Conservation (phyloP, 2,329 filamentous ascomycete genomes). For the Apiospora rasikravindrae region DNA sequence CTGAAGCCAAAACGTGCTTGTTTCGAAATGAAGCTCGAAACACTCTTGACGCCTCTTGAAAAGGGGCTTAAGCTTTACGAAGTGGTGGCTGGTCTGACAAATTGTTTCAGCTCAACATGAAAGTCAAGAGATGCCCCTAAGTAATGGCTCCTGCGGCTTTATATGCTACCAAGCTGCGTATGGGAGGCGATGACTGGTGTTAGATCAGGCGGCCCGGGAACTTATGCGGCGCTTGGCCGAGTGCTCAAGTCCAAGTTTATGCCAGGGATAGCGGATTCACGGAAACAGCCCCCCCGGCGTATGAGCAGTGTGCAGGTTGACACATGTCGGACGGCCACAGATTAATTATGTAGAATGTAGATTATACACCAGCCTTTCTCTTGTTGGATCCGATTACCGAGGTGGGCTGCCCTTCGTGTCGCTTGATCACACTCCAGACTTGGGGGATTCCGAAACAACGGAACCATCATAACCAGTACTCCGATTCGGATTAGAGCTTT, state of each 20-base stretch:
- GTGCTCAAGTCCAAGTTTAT: not conserved
- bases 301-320: not conserved
- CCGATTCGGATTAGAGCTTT: too few species aligned
- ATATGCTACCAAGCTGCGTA: not conserved
- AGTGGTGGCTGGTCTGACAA: not conserved
- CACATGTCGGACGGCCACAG: not conserved
- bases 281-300: not conserved
- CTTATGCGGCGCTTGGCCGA: not conserved
- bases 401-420: too few species aligned
- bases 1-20: not conserved
- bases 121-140: not conserved
- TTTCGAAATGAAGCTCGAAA: not conserved
- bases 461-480: too few species aligned
- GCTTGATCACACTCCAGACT: too few species aligned
- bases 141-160: not conserved
- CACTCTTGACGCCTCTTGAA: not conserved
- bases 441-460: too few species aligned
- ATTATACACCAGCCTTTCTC: too few species aligned
- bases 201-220: too few species aligned
- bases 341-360: too few species aligned
- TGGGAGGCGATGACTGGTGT: too few species aligned
- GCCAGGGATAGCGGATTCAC: not conserved
- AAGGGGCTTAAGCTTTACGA: not conserved
- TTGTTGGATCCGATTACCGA: too few species aligned
- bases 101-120: not conserved